A percentile compares a stretch with the other conserved stretches of the same genome.
Evolutionary conservation across 2,329 filamentous ascomycete genomes (phyloP).

Genomic region (Sporothrix schenckii): DNA sequence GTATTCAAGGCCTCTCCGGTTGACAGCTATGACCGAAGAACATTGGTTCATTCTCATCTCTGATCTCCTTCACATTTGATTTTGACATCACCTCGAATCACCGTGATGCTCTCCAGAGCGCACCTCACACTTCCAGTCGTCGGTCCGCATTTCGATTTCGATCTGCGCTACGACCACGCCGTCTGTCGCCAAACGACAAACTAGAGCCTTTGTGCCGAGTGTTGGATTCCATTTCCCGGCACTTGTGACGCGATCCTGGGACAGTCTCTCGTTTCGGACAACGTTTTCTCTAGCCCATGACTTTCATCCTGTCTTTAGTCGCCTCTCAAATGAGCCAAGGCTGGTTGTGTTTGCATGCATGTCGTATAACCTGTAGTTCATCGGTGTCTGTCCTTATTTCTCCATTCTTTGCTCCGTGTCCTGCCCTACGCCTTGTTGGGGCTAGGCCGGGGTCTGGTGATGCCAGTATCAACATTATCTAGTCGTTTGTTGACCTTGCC

Average conservation of each 20-base stretch:
- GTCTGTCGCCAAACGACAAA: too few relatives aligned
- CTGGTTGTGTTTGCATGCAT: background rate
- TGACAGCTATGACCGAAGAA: background rate
- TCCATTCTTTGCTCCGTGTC: background rate
- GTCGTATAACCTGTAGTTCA: background rate
- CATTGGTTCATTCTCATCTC: background rate
- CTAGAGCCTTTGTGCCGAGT: background rate
- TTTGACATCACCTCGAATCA: background rate
- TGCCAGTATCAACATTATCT: background rate
- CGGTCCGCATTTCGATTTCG: slow-evolving; percentile 4
- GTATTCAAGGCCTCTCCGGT: background rate
- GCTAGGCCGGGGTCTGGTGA: background rate
- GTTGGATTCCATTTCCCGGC: slow-evolving; percentile 20
- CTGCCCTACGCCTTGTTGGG: slow-evolving; percentile 16
- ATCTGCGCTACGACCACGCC: slow-evolving; percentile 13
- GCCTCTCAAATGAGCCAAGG: background rate
- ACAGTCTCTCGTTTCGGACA: background rate
- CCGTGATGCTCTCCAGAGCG: background rate
- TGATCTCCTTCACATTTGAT: background rate
- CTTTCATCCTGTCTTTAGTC: background rate
- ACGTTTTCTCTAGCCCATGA: background rate
- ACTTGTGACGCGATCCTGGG: slow-evolving; percentile 16
- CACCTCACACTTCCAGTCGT: background rate
- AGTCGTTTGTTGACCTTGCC: background rate
- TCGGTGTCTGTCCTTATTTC: background rate